Conservation (phyloP, 2,329 filamentous ascomycete genomes). For the Fusarium nurragi region DNA sequence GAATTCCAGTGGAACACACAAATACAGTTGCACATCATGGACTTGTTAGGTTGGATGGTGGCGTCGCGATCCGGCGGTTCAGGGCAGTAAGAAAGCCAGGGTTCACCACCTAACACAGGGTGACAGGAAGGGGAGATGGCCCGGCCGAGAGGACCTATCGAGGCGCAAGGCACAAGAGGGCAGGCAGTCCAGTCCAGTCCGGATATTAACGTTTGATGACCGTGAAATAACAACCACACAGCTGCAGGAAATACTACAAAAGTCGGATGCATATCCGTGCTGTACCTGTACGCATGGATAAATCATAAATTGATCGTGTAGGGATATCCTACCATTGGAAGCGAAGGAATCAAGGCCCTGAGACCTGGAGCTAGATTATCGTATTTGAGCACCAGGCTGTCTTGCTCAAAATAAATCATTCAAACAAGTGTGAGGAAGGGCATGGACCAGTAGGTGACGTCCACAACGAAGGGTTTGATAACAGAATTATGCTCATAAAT, state of each 20-base stretch:
- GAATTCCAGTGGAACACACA: slow-evolving; percentile 30
- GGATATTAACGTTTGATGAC: not conserved
- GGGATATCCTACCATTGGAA: slow-evolving; percentile 1
- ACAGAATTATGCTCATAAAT: slow-evolving; percentile 5
- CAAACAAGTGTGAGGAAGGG: slow-evolving; percentile 7
- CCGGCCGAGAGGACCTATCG: slow-evolving; percentile 6
- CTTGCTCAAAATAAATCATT: slow-evolving; percentile 11
- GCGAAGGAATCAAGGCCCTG: not conserved
- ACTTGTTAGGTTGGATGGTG: slow-evolving; percentile 17
- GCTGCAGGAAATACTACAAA: not conserved
- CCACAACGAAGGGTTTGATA: not conserved
- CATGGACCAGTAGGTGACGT: slow-evolving; percentile 16
- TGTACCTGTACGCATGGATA: not conserved
- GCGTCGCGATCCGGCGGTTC: slow-evolving; percentile 22
- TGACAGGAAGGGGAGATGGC: slow-evolving; percentile 6
- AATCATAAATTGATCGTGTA: slow-evolving; percentile 5
- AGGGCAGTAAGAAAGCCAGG: slow-evolving; percentile 32
- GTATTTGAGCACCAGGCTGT: slow-evolving; percentile 1
- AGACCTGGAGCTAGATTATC: not conserved
- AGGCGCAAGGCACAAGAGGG: slow-evolving; percentile 7
- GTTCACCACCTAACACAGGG: slow-evolving; percentile 19
- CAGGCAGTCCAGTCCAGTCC: too few species aligned
- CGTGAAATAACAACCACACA: not conserved
- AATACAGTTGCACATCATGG: slow-evolving; percentile 10
- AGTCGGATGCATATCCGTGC: too few species aligned